Conservation (phyloP, 257 asterid species). For the Nicotiana tomentosiformis region DNA sequence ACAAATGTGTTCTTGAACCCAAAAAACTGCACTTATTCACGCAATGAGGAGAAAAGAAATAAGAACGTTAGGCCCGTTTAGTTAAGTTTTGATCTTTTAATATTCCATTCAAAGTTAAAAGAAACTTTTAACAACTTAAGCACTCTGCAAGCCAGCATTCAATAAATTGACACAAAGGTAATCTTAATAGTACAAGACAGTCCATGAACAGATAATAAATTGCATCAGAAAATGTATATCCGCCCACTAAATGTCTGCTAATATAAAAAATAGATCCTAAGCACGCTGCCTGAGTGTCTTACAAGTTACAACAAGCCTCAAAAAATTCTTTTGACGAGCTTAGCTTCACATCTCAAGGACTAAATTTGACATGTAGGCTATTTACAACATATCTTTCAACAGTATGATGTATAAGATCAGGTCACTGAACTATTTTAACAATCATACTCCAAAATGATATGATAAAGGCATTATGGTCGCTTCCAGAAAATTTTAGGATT, state of each 20-base stretch:
- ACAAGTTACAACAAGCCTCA: neutral
- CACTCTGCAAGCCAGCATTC: neutral
- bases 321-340: neutral
- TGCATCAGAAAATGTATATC: neutral
- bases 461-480: neutral
- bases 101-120: neutral
- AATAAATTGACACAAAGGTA: neutral
- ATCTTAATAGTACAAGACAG: neutral
- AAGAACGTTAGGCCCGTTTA: neutral
- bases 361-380: neutral
- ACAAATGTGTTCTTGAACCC: constrained; percentile 87
- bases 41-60: constrained; percentile 14
- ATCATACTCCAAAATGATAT: neutral
- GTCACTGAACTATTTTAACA: neutral
- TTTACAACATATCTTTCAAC: neutral
- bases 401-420: neutral
- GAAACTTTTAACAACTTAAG: neutral
- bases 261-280: neutral
- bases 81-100: neutral
- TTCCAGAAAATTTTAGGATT: neutral
- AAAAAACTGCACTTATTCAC: constrained; percentile 47
- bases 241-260: neutral
- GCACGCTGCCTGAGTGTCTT: neutral
- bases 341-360: neutral
- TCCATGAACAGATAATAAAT: constrained; percentile 1